Evolutionary conservation across 352 stramenopile genomes (phyloP), one percentile per base, ranked within the genome.

Genomic region (Globisporangium iwayamae): DNA sequence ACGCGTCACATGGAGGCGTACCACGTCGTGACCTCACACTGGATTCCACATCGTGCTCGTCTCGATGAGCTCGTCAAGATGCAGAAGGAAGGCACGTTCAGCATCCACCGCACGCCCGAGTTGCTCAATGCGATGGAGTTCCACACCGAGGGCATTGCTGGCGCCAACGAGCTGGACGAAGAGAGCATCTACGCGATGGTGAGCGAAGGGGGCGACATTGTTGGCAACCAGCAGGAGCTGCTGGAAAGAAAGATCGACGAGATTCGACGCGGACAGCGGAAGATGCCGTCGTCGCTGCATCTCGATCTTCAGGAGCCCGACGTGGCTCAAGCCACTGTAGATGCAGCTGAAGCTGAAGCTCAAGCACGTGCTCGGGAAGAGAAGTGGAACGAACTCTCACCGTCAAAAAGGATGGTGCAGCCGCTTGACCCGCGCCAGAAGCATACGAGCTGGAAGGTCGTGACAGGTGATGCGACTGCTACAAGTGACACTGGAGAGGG

Each of bases 11-110:
- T 60, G 22, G 77, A 90, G 45, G 81, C 79, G 5, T 89, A 88
- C 50, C 79, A 89, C 39, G 79, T 84, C 20, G 83, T 90, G 9
- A 83, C 79, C n/a, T 79, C 71, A 2, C 68, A 87, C 59, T 91
- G 82, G 82, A 60, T 80, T 13, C 74, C 71, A 2, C 78, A 88
- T 28, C 78, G 76, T 9, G 65, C 74, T 18, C 78, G 75, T 6
- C 71, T 91, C 16, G 68, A 76, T 9, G 82, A 91, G 57, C 74
- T 92, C 20, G 79, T 87, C 13, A 72, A 85, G 56, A 90, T 92
- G 83, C 81, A 92, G 65, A 83, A 87, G 57, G 75, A 90, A 53
- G 83, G 81, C 20, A 89, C 73, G 11, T 92, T 92, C 71, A 92
- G 79, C 43, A 88, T 92, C 54, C 71, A 85, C 11, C 80, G 83